Evolutionary conservation across 805 yeast genomes (phyloP), one percentile per base, ranked within the genome.

Genomic region (Nakazawaea sp.): DNA sequence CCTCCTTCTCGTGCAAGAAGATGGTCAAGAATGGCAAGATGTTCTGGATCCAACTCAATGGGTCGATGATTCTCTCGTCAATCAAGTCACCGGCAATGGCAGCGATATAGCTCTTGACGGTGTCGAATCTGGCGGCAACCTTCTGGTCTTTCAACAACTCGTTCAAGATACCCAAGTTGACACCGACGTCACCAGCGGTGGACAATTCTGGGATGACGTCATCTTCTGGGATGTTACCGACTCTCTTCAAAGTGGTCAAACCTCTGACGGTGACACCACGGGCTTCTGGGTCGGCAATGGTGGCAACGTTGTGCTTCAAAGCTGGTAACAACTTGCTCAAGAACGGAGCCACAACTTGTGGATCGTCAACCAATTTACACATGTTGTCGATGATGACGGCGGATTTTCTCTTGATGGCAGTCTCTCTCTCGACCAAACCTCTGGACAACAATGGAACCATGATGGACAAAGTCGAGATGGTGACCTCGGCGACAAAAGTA

Each of bases 321-420:
- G 96, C 85, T 65, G 99, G 99, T 76, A 87, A 83, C 61, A 92
- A 80, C 64, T 82, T 84, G 70, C 75, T 73, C 82, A 92, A 74
- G 86, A 92, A 92, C 53, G 99, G 98, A 76, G 97, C 99, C 71
- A 92, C 95, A 63, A 92, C 94, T 75, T 92, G 97, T 56, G 98
- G 98, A 67, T 92, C 98, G 66, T 92, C 98, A 75, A 92, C 99
- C 70, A 92, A 86, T 74, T 92, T 92, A 85, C 98, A 92, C 99
- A 92, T 92, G 95, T 92, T 92, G 70, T 92, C 99, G 60, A 90
- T 84, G 70, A 92, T 92, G 65, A 92, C 98, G 55, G 98, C 98
- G 61, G 97, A 83, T 78, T 92, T 92, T 80, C 99, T 89, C 85
- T 92, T 92, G 78, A 92, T 92, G 56, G 97, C 76, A 54, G 99